Base-by-base conservation (phyloP, 2,329 filamentous ascomycete genomes). In the Exophiala spinifera region DNA sequence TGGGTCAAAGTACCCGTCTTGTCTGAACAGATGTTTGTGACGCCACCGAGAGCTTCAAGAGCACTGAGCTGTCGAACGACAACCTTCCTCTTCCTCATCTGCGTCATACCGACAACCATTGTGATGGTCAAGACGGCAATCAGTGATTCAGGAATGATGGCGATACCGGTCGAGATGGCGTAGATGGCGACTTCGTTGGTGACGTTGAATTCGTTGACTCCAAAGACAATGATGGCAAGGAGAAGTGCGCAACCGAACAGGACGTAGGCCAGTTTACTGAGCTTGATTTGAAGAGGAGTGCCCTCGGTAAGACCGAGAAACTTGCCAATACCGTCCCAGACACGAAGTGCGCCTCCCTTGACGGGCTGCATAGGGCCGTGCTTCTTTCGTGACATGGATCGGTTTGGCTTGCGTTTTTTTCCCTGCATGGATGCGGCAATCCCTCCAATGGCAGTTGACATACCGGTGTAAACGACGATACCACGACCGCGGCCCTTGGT, bases 231-330 rank as follows among this genome's bases (percentile, higher is more conserved):
- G 61, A 85, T 80, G 10, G 82, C 81, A 43, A 83, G 74, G 8
- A 85, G 62, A 39, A 85, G 76, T 4, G 82, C 91, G 47, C 90
- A 80, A 44, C 79, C 84, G 66, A 95, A 95, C 1, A 95, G 81
- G 3, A 89, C 68, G 40, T 94, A 84, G 23, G 91, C 90, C 65
- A 96, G 86, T 71, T 91, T 90, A 73, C 87, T 89, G 48, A 96
- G 79, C 66, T 89, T 92, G 61, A 87, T 85, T 73, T 95, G 89
- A 43, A 96, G 76, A 0, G 91, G 91, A 1, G 91, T 95, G 46
- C 90, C 90, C 51, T 88, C 78, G 46, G 76, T 80, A 51, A 85
- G 72, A 47, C 83, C 82, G 40, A 85, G 71, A 59, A 85, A 81
- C 57, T 76, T 74, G 42, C 79, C 77, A 56, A 79, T 63, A 19